These are phyloP conservation scores for Aspergillus persii DNA, from an alignment of 2,329 filamentous ascomycete species.

Conservation along the genomic window DNA sequence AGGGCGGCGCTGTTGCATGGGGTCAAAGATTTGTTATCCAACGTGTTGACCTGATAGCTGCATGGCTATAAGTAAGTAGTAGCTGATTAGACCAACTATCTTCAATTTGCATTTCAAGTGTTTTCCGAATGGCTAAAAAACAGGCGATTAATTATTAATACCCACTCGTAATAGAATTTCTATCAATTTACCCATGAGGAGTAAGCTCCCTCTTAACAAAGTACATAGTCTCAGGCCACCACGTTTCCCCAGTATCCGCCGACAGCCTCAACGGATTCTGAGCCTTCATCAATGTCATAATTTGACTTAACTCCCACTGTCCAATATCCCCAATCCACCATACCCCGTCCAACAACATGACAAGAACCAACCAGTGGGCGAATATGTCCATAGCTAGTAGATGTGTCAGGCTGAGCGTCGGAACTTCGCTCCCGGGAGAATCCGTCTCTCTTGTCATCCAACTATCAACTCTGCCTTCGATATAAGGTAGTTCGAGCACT, in stretches of 20 bases:
- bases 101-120: too few species aligned
- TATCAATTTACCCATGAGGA: not conserved
- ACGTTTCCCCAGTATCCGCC: constrained; percentile 12
- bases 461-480: not conserved
- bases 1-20: constrained; percentile 50
- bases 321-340: constrained; percentile 36
- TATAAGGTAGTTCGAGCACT: constrained; percentile 20
- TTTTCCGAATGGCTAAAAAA: too few species aligned
- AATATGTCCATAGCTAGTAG: constrained; percentile 25
- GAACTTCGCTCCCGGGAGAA: not conserved
- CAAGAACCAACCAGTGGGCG: constrained; percentile 34
- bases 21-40: not conserved
- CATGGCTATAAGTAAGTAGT: too few species aligned
- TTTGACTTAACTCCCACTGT: constrained; percentile 23
- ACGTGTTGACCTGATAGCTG: too few species aligned
- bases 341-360: constrained; percentile 30
- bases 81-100: too few species aligned
- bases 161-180: not conserved
- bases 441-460: constrained; percentile 2
- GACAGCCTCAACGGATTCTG: constrained; percentile 8
- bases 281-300: constrained; percentile 21
- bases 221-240: constrained; percentile 28
- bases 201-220: constrained; percentile 17
- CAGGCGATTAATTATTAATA: too few species aligned
- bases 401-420: constrained; percentile 10